Base-by-base conservation (phyloP, 306 rosid species). In the Citrullus mucosospermus region DNA sequence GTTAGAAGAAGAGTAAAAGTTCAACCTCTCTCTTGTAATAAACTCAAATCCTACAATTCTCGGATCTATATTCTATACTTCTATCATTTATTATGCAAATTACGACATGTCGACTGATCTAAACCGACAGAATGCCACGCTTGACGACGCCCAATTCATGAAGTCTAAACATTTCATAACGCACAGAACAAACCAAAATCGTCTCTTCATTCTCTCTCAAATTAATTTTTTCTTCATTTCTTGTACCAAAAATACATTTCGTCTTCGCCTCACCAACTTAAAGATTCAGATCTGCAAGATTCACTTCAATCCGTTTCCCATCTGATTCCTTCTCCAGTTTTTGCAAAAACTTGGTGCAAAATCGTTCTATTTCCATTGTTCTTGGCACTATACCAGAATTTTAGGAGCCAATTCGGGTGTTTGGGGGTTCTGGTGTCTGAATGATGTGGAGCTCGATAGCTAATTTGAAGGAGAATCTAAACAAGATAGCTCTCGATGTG, bases 401-500 rank as follows among this genome's bases (percentile, higher is more conserved):
- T 53, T 6, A 12, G 56, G 56, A 44, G 43, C 77, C 60, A 72
- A 50, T 72, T 72, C 12, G 43, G 44, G 25, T 74, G 30, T 34
- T 50, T 74, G 1, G 77, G 70, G 71, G 61, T 51, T 76, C 75
- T 56, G 78, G 63, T 32, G 43, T 77, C n/a, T 68, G 83, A 85
- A 84, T 34, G 80, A 91, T 93, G 98, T 91, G 97, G 96, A 84
- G 86, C 81, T 81, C 97, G 77, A 91, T 91, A 78, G 92, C 97
- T 43, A 91, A 91, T 84, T 78, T 93, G 78, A 93, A 93, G 59
- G 98, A 93, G 87, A 93, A 91, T 67, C 83, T 93, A 83, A 88
- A 91, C 81, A 89, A 89, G 87, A 93, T 93, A 75, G 96, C 96
- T 2, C 96, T 88, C 71, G 97, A 91, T 67, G 98, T 93, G 50